These are phyloP conservation scores for Sporobolomyces phaffii DNA, from an alignment of 768 basidiomycete species.

Conservation along the genomic window DNA sequence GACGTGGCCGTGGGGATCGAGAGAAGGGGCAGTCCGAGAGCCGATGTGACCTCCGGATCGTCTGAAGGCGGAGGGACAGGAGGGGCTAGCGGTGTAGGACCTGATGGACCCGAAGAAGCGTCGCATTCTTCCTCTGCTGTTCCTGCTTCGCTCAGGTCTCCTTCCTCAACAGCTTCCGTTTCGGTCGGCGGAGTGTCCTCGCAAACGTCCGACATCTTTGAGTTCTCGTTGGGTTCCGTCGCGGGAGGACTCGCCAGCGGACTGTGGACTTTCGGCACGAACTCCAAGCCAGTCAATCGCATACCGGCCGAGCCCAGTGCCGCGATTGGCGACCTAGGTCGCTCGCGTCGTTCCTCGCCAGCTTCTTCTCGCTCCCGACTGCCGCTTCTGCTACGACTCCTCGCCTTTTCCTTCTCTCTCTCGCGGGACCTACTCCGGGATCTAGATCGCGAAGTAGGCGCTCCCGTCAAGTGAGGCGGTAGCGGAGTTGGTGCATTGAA, in stretches of 20 bases:
- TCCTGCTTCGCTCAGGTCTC: not conserved
- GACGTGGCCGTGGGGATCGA: not conserved
- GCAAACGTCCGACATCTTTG: not conserved
- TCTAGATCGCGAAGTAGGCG: not conserved
- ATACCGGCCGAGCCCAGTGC: not conserved
- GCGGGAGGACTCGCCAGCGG: slow-evolving; percentile 6
- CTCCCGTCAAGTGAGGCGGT: slow-evolving; percentile 8
- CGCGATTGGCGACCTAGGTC: not conserved
- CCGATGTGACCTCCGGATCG: not conserved
- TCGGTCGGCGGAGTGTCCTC: too few species aligned
- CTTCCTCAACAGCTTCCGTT: not conserved
- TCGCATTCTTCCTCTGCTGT: not conserved
- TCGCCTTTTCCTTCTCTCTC: slow-evolving; percentile 1
- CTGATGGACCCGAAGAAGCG: not conserved
- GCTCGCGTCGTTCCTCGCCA: not conserved
- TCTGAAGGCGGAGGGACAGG: not conserved
- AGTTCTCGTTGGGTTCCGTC: not conserved
- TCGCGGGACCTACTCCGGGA: slow-evolving; percentile 8
- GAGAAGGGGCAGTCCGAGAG: not conserved
- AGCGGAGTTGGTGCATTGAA: slow-evolving; percentile 6
- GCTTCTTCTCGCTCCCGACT: not conserved
- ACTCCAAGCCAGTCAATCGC: slow-evolving; percentile 7
- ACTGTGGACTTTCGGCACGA: slow-evolving; percentile 10
- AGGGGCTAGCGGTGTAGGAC: not conserved
- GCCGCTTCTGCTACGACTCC: not conserved